phyloP scores from a whole-genome alignment of 2,329 filamentous ascomycete species.

The Nemania bipapillata region DNA sequence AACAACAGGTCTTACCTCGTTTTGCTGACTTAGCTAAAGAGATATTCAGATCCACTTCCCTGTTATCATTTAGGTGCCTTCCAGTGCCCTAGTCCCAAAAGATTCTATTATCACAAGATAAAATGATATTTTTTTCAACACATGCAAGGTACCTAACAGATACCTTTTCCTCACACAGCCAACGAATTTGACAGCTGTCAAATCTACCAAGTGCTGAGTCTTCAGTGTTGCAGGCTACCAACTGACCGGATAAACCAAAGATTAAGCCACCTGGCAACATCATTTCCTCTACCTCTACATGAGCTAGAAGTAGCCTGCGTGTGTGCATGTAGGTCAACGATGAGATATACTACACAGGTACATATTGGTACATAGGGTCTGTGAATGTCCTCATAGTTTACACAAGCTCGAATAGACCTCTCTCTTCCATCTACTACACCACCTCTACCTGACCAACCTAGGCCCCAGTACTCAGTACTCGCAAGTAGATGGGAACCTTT shows the following conservation, averaged over 20 bases:
- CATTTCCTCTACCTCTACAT: conserved; percentile 13
- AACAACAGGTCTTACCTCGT: not conserved
- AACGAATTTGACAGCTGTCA: conserved; percentile 16
- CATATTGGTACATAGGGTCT: not conserved
- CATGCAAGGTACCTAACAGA: not conserved
- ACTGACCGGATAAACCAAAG: not conserved
- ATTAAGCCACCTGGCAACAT: conserved; percentile 47
- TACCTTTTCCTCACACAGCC: not conserved
- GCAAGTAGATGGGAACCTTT: conserved; percentile 1
- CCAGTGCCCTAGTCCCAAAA: conserved; percentile 31
- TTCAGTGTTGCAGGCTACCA: not conserved
- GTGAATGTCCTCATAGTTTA: conserved; percentile 21
- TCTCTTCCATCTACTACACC: conserved; percentile 1
- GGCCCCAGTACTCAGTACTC: too few relatives aligned
- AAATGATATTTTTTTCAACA: conserved; percentile 19
- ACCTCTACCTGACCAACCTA: not conserved
- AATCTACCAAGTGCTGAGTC: not conserved
- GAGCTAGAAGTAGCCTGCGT: not conserved
- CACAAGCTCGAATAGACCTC: conserved; percentile 22
- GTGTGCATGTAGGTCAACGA: not conserved
- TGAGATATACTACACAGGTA: not conserved
- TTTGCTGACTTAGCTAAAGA: not conserved
- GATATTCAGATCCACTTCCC: conserved; percentile 13
- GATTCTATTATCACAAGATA: conserved; percentile 28
- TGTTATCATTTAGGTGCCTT: conserved; percentile 8